Evolutionary conservation across 169 alveolate genomes (phyloP).

Genomic region (Amoebophrya sp.): DNA sequence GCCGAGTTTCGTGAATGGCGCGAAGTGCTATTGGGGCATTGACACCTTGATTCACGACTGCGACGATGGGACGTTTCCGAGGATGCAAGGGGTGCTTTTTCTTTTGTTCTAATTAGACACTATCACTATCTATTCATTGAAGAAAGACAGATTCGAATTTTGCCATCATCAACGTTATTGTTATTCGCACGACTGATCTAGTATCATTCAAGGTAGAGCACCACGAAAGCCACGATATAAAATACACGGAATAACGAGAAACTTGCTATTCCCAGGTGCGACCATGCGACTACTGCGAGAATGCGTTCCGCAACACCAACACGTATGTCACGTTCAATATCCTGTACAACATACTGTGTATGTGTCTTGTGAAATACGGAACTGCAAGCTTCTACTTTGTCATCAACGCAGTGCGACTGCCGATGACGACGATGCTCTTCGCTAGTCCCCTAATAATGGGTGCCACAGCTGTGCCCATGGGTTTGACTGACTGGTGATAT

Average conservation of each 20-base stretch:
- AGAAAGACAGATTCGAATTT: too few relatives aligned
- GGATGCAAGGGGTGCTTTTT: conserved; percentile 4
- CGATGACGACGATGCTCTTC: background rate
- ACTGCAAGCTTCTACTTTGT: conserved; percentile 5
- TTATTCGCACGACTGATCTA: too few relatives aligned
- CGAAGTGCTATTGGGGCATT: background rate
- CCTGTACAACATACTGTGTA: background rate
- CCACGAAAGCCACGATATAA: too few relatives aligned
- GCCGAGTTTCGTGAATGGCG: background rate
- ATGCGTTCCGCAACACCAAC: background rate
- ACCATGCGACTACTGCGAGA: background rate
- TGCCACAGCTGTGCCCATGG: background rate
- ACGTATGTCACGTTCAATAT: background rate
- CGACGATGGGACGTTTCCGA: conserved; percentile 3
- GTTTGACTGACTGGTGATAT: background rate
- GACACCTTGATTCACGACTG: background rate
- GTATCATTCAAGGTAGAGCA: too few relatives aligned
- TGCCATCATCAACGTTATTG: too few relatives aligned
- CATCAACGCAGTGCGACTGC: background rate
- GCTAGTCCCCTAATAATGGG: background rate
- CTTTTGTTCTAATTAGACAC: too few relatives aligned
- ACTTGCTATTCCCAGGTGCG: too few relatives aligned
- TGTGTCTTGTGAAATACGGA: background rate
- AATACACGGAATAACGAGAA: too few relatives aligned
- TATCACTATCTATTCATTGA: too few relatives aligned